Conservation (phyloP, 108 stramenopile genomes). For the Nitzschia palea region DNA sequence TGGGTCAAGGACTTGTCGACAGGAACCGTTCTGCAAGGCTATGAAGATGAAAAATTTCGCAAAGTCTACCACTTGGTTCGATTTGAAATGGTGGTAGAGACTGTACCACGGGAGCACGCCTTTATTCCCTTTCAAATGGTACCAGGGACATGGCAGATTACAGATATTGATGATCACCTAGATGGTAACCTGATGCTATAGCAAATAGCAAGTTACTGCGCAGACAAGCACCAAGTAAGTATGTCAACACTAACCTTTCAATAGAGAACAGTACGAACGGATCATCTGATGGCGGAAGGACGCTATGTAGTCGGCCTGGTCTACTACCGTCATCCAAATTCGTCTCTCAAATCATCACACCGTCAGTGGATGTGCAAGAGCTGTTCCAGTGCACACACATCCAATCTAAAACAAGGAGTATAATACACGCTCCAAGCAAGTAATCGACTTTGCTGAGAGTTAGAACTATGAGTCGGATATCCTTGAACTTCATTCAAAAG, state of each 20-base stretch:
- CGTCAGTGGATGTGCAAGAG: too few species aligned
- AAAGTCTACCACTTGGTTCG: conserved; percentile 35
- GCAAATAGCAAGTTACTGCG: background rate
- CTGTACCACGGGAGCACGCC: conserved; percentile 1
- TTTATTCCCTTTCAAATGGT: conserved; percentile 19
- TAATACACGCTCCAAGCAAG: too few species aligned
- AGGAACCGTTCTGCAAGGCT: conserved; percentile 25
- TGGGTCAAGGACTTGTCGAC: conserved; percentile 32
- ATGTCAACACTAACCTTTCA: background rate
- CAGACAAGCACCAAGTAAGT: background rate
- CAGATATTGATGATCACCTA: conserved; percentile 37
- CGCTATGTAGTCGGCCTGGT: too few species aligned
- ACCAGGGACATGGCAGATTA: conserved; percentile 34
- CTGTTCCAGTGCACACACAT: too few species aligned
- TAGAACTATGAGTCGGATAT: too few species aligned
- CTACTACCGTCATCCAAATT: too few species aligned
- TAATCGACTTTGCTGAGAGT: too few species aligned
- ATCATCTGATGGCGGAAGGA: too few species aligned
- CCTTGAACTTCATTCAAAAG: too few species aligned
- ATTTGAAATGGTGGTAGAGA: conserved; percentile 27
- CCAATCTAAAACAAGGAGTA: too few species aligned
- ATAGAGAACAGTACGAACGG: too few species aligned
- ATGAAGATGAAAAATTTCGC: conserved; percentile 5
- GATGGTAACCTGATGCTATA: conserved; percentile 36
- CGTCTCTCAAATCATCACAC: too few species aligned